Conservation (phyloP, 306 rosid species). For the Psophocarpus tetragonolobus region DNA sequence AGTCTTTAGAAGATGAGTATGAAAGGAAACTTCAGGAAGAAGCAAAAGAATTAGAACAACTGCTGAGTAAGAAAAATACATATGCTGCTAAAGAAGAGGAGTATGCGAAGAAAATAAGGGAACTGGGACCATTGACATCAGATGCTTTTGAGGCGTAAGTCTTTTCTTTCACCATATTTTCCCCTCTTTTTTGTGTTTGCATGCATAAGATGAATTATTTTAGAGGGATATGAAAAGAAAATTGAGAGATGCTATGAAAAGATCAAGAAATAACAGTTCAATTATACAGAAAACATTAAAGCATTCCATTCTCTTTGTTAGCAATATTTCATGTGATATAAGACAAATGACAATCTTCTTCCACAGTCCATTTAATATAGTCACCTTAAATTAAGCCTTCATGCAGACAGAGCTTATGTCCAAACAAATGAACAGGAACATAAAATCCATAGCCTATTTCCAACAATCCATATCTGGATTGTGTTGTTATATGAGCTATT, state of each 20-base stretch:
- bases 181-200: background rate
- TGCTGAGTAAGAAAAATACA: constrained; percentile 72
- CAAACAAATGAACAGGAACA: background rate
- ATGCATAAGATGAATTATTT: background rate
- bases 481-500: background rate
- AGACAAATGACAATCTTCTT: background rate
- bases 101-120: constrained; percentile 84
- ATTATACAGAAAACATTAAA: background rate
- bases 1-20: constrained; percentile 81
- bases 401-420: background rate
- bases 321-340: background rate
- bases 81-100: constrained; percentile 91
- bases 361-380: background rate
- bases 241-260: background rate
- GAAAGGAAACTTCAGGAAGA: constrained; percentile 91
- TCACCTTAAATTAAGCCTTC: background rate
- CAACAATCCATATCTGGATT: background rate
- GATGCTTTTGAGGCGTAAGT: constrained; percentile 95
- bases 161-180: constrained; percentile 19
- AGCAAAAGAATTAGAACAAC: constrained; percentile 86
- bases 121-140: constrained; percentile 85
- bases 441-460: background rate
- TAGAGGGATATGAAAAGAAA: constrained; percentile 14
- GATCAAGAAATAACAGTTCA: constrained; percentile 2
- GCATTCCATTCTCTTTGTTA: constrained; percentile 14